Evolutionary conservation across 1,284 basidiomycete species (phyloP), one percentile per base, ranked within the genome.

Genomic region (Chalciporus sp.): DNA sequence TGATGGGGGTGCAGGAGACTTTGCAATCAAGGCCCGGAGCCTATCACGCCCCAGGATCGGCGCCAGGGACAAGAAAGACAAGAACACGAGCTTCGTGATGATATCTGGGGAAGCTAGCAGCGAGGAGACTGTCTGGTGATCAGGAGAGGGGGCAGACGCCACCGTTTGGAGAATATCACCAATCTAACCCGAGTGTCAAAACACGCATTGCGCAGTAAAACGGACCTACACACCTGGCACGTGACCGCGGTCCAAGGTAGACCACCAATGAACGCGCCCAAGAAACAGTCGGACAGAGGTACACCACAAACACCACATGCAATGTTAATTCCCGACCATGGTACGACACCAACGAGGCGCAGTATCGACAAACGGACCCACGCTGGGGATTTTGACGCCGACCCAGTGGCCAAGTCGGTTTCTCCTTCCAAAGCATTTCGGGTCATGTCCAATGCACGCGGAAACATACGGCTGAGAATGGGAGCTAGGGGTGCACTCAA

Each of bases 251-350:
- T 95, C 93, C 83, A 94, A 29, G 83, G 94, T 61, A 85, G 76
- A 64, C 78, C 85, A 52, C 84, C 92, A 62, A 93, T 92, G 79
- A 90, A 94, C 55, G 85, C 79, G 40, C 90, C 90, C 26, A 92
- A 75, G 63, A 87, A 79, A 71, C 92, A 94, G 65, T 94, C 88
- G 52, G 74, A 67, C 46, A 90, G 66, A 7, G 84, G 75, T 23
- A 96, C 92, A 31, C 90, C 88, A 62, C 91, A 92, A 16, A 95
- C 91, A 45, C 93, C 93, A 69, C 90, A 94, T 29, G 94, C 94
- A 55, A 96, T 90, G 68, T 96, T 96, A 76, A 96, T 93, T 51
- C 92, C 94, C 50, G 90, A 92, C 93, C 93, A 96, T 5, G 93
- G 93, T 9, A 96, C 92, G 50, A 96, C 84, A 26, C 94, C 93